These are phyloP conservation scores for Volvariella volvacea DNA, from an alignment of 1,284 basidiomycete species.

Conservation along the genomic window DNA sequence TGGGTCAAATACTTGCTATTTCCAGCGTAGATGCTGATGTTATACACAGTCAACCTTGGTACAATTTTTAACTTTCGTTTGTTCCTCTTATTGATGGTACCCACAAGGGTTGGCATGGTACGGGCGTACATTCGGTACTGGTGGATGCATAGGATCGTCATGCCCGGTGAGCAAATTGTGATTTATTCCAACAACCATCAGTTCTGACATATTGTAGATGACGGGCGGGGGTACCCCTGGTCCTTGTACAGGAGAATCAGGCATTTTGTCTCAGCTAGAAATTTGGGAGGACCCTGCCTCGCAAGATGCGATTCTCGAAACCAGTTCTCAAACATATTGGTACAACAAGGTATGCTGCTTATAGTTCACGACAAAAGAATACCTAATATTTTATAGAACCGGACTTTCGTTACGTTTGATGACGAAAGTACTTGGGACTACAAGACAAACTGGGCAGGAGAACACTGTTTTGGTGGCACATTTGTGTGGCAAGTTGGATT, in stretches of 20 bases:
- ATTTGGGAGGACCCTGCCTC: background rate
- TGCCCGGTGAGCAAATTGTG: too few relatives aligned
- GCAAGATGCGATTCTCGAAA: background rate
- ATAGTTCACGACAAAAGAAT: slow-evolving; percentile 7
- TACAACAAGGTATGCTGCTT: slow-evolving; percentile 6
- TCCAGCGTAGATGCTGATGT: too few relatives aligned
- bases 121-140: slow-evolving; percentile 8
- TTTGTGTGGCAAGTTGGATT: slow-evolving; percentile 11
- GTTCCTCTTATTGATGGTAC: background rate
- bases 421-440: slow-evolving; percentile 1
- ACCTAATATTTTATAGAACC: background rate
- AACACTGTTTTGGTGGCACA: slow-evolving; percentile 14
- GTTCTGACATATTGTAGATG: background rate
- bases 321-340: slow-evolving; percentile 6
- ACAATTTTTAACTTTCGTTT: background rate
- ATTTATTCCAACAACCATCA: too few relatives aligned
- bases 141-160: background rate
- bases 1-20: background rate
- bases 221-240: slow-evolving; percentile 12
- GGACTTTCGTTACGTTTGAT: background rate
- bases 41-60: too few relatives aligned
- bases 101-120: slow-evolving; percentile 18
- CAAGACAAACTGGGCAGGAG: slow-evolving; percentile 11
- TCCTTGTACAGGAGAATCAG: slow-evolving; percentile 7
- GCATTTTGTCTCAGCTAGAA: background rate